These are phyloP conservation scores for Exutisphaerella laricina DNA, from an alignment of 2,329 filamentous ascomycete genomes.

Conservation along the genomic window DNA sequence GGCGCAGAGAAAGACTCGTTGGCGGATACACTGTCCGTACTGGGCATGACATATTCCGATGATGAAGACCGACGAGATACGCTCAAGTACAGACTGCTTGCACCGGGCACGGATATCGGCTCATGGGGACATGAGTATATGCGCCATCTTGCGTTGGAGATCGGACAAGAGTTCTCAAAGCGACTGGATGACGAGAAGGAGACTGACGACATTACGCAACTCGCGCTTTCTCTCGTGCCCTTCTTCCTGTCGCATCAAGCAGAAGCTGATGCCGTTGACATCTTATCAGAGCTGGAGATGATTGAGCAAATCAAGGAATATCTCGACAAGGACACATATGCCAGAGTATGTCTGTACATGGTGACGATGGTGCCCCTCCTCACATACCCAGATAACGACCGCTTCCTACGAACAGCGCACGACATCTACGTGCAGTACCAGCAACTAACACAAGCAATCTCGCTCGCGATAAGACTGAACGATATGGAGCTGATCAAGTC, in stretches of 20 bases:
- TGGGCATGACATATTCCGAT: slow-evolving; percentile 92
- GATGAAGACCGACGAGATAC: slow-evolving; percentile 95
- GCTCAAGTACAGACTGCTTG: slow-evolving; percentile 86
- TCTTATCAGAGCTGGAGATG: slow-evolving; percentile 95
- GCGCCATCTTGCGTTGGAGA: slow-evolving; percentile 88
- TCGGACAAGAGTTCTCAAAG: slow-evolving; percentile 89
- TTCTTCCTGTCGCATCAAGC: slow-evolving; percentile 97
- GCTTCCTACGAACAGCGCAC: slow-evolving; percentile 88
- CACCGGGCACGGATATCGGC: slow-evolving; percentile 84
- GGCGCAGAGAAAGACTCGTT: slow-evolving; percentile 81
- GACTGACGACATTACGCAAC: slow-evolving; percentile 75
- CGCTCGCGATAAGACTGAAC: slow-evolving; percentile 88
- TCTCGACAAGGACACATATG: slow-evolving; percentile 89
- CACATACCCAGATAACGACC: slow-evolving; percentile 95
- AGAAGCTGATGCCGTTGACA: slow-evolving; percentile 93
- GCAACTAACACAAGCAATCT: slow-evolving; percentile 87
- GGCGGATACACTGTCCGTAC: slow-evolving; percentile 92
- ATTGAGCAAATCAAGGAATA: slow-evolving; percentile 87
- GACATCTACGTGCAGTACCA: slow-evolving; percentile 90
- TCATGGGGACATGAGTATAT: slow-evolving; percentile 99
- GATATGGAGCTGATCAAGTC: slow-evolving; percentile 70
- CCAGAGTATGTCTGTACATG: slow-evolving; percentile 93
- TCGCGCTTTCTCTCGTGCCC: slow-evolving; percentile 79
- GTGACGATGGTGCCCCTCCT: slow-evolving; percentile 97
- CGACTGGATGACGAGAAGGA: slow-evolving; percentile 79